Conservation (phyloP, 129 eudicot genomes). For the Centrapalus pauciflorus region DNA sequence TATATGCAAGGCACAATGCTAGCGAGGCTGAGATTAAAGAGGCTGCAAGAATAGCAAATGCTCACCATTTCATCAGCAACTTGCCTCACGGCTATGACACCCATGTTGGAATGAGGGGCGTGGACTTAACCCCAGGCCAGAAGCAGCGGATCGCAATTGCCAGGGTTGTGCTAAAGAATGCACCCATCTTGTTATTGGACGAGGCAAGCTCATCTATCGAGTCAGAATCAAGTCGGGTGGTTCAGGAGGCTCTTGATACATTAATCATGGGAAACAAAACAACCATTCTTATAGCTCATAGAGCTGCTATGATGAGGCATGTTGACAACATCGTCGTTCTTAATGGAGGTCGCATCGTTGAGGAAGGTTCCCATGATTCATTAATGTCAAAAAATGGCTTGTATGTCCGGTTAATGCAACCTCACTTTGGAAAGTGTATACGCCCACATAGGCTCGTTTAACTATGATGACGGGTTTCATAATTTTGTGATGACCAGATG, state of each 20-base stretch:
- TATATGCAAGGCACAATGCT: slow-evolving; percentile 94
- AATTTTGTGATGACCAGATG: neutral
- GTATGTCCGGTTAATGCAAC: slow-evolving; percentile 95
- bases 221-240: slow-evolving; percentile 93
- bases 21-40: slow-evolving; percentile 97
- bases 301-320: slow-evolving; percentile 98
- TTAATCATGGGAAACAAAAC: slow-evolving; percentile 93
- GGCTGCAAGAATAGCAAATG: slow-evolving; percentile 96
- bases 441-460: slow-evolving; percentile 80
- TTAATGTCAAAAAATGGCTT: slow-evolving; percentile 74
- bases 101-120: slow-evolving; percentile 98
- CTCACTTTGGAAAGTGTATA: slow-evolving; percentile 86
- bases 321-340: slow-evolving; percentile 94
- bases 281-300: slow-evolving; percentile 82
- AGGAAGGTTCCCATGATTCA: slow-evolving; percentile 84
- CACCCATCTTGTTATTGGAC: slow-evolving; percentile 89
- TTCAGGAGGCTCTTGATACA: slow-evolving; percentile 98
- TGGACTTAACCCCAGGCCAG: slow-evolving; percentile 93
- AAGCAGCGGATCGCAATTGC: slow-evolving; percentile 99
- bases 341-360: slow-evolving; percentile 91
- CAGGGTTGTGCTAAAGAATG: slow-evolving; percentile 80
- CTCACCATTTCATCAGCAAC: slow-evolving; percentile 95
- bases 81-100: slow-evolving; percentile 98
- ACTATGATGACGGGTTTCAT: too few relatives aligned
- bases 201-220: slow-evolving; percentile 97